Base-by-base conservation (phyloP, 805 yeast species). In the Myxozyma mucilagina region DNA sequence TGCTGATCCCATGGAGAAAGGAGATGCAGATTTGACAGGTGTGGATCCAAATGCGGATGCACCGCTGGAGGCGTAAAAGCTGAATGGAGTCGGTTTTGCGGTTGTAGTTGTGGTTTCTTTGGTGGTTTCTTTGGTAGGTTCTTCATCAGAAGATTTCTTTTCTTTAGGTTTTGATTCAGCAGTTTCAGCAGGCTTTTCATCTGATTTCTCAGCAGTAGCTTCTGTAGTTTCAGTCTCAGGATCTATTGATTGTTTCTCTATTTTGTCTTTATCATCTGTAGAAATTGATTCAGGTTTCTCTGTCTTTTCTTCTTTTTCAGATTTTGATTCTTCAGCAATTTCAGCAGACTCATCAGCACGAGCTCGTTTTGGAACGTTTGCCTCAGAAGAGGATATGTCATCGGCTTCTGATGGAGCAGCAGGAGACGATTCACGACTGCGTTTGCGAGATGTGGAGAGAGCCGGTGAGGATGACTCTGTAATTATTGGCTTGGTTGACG, bases 41-140 rank as follows among this genome's bases (percentile, higher is more conserved):
- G 57, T 7, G 18, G 24, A 18, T 16, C 57, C 57, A 35, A 53
- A 53, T 10, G 54, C 45, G 20, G 54, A 50, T 20, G 54, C 11
- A 5, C 35, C 45, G 20, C 45, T 20, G 9, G 54, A 18, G n/a
- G 54, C 44, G 32, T 50, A 50, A 20, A 50, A 50, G 32, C 54
- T 50, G 36, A 50, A 50, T 14, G 54, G 54, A 16, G 44, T 50
- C 29, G 57, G 42, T 29, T 44, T 29, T 8, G 24, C 32, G 44
- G 47, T 47, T 11, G 31, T 7, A 38, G 13, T 32, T 16, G 18
- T 16, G 11, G 38, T 3, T 9, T 34, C 51, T 38, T 39, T 14
- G 44, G 9, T 13, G 49, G 32, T 5, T 38, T 38, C 41, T 20
- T 51, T 18, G 48, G 10, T 32, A 9, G 47, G 14, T 38, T 11